These are phyloP conservation scores for Cordyceps pruinosa DNA, from an alignment of 2,329 filamentous ascomycete species.

Conservation along the genomic window DNA sequence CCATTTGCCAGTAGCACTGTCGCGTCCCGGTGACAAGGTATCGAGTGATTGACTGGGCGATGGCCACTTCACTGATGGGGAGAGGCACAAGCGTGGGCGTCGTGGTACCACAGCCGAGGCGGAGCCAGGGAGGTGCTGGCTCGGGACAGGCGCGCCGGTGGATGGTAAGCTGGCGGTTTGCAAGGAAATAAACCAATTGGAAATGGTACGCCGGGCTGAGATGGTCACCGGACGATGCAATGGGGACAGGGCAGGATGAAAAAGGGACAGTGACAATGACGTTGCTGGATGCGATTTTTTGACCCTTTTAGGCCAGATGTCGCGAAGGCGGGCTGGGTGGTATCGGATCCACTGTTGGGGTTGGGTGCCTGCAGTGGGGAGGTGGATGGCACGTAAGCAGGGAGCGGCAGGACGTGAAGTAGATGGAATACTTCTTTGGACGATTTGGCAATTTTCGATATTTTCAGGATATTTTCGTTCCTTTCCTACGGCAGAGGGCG, in stretches of 20 bases:
- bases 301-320: conserved; percentile 13
- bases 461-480: background rate
- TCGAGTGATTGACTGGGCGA: background rate
- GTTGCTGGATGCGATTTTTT: conserved; percentile 4
- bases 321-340: conserved; percentile 10
- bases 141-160: background rate
- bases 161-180: background rate
- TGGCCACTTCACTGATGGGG: background rate
- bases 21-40: background rate
- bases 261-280: conserved; percentile 5
- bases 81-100: background rate
- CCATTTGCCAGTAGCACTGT: background rate
- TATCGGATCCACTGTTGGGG: background rate
- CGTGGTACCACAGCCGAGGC: background rate
- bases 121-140: background rate
- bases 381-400: background rate
- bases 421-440: background rate
- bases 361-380: background rate
- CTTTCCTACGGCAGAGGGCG: background rate
- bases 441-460: background rate
- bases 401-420: background rate
- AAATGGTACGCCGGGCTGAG: background rate
- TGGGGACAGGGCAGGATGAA: background rate
- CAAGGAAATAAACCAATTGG: background rate
- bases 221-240: background rate